These are phyloP conservation scores for Isabelozyma gotoi DNA, from an alignment of 805 yeast genomes.

Conservation along the genomic window DNA sequence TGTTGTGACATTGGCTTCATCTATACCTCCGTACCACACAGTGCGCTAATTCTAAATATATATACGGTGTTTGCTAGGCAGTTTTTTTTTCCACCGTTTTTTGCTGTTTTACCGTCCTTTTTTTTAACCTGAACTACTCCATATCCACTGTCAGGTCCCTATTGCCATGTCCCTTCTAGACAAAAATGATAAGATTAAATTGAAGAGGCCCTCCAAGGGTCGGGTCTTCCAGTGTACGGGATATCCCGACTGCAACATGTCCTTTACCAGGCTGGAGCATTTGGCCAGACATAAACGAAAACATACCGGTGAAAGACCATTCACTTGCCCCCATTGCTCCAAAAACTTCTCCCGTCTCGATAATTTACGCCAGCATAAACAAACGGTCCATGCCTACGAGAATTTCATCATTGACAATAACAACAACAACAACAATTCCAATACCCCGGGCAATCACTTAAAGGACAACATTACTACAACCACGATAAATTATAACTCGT, in stretches of 20 bases:
- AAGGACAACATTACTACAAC: not conserved
- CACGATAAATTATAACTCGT: not conserved
- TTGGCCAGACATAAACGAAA: slow-evolving; percentile 88
- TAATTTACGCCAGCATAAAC: slow-evolving; percentile 87
- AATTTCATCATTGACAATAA: slow-evolving; percentile 12
- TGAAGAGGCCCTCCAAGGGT: slow-evolving; percentile 49
- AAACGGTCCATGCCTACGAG: slow-evolving; percentile 58
- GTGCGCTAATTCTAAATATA: not conserved
- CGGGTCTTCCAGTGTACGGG: slow-evolving; percentile 83
- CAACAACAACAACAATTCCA: slow-evolving; percentile 5
- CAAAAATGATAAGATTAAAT: slow-evolving; percentile 13
- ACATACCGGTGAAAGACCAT: slow-evolving; percentile 94
- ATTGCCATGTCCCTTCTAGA: not conserved
- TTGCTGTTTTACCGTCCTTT: not conserved
- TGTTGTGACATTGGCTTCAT: not conserved
- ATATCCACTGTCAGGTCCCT: not conserved
- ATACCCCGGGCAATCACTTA: not conserved
- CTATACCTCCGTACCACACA: not conserved
- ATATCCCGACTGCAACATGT: slow-evolving; percentile 82
- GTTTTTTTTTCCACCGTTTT: not conserved
- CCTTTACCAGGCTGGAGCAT: slow-evolving; percentile 89
- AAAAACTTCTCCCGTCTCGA: slow-evolving; percentile 82
- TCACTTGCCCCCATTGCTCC: slow-evolving; percentile 78
- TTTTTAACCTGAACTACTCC: not conserved
- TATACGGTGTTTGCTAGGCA: not conserved